Base-by-base conservation (phyloP, 176 grass and related monocot genomes). In the Elaeis guineensis region DNA sequence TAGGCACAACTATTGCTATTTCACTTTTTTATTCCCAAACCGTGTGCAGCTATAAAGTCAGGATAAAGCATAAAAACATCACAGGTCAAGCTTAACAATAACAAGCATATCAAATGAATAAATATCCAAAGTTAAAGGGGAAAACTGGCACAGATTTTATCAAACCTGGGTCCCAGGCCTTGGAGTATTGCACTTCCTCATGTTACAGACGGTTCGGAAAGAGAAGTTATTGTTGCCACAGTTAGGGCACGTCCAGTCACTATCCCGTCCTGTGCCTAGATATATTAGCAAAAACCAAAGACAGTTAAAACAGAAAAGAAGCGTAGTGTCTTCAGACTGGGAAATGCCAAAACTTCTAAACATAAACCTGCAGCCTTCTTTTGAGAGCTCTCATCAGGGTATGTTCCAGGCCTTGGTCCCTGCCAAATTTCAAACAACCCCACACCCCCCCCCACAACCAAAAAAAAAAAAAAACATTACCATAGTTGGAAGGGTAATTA, bases 101-200 rank as follows among this genome's bases (percentile, higher is more conserved):
- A 44, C 11, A 1, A 44, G 35, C 35, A 44, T 44, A 44, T 44
- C 8, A 12, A 44, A 44, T 44, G 35, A 44, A 44, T 12, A 44
- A 44, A 44, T 14, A 44, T 44, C 8, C 2, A 44, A 44, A 12
- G 1, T 12, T 12, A 14, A 44, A 12, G 9, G 19, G 24, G 12
- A 20, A 9, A 16, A 28, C 51, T 19, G 30, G 7, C 19, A 76
- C 54, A 55, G 15, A 58, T 62, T 18, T 16, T 32, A 5, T 20
- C 71, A 29, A 67, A 94, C 89, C 89, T 84, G 84, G 64, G 61
- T 94, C 73, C 79, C 89, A 70, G 89, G 89, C 59, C 81, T 87
- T 69, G 89, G 81, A 51, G 84, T 95, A 60, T 85, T 89, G 64
- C 89, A 95, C 51, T 89, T 95, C 63, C 89, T 85, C 89, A 95